Base-by-base conservation (phyloP, 768 basidiomycete species). In the Agrocybe chaxingu region DNA sequence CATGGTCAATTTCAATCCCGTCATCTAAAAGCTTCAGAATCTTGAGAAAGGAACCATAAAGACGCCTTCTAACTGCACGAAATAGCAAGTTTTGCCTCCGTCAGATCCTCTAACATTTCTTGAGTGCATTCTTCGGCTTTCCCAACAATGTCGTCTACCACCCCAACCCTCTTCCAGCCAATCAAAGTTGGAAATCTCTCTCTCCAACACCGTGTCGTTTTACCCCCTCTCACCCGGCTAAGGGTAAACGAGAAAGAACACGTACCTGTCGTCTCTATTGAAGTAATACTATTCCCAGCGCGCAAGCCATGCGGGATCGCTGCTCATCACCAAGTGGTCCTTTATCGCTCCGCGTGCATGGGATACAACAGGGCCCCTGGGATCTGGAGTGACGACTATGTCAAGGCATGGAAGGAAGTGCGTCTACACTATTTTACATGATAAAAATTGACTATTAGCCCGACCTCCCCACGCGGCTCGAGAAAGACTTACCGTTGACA, bases 321-420 rank as follows among this genome's bases (percentile, higher is more conserved):
- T 86, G 7, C 65, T 81, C 37, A 72, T 87, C 48, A 65, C 80
- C 1, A 83, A 87, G 60, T 83, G 70, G 0, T 81, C 81, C 3
- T 67, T 74, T 47, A 77, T 87, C 40, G 70, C 77, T 0, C 61
- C 64, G 2, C 57, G 73, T 9, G 80, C 83, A 0, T 56, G 69
- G 64, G 70, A 0, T 66, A 60, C 45, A 47, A 58, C 4, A 57
- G 70, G 51, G 65, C 71, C 1, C 80, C 81, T 0, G 80, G 82
- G 0, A 74, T 82, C 31, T 81, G 71, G 67, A 71, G 57, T 7
- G 61, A 66, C 3, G 76, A 74, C n/a, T 82, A 84, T 53, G 69
- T 82, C 38, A 55, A 55, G 0, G 75, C 62, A 0, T 85, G 82
- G 83, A 81, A 78, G 57, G 58, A 68, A 62, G 77, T 76, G 24